Evolutionary conservation across 164 flowering plant genomes (phyloP).

Genomic region (Aristolochia fimbriata): DNA sequence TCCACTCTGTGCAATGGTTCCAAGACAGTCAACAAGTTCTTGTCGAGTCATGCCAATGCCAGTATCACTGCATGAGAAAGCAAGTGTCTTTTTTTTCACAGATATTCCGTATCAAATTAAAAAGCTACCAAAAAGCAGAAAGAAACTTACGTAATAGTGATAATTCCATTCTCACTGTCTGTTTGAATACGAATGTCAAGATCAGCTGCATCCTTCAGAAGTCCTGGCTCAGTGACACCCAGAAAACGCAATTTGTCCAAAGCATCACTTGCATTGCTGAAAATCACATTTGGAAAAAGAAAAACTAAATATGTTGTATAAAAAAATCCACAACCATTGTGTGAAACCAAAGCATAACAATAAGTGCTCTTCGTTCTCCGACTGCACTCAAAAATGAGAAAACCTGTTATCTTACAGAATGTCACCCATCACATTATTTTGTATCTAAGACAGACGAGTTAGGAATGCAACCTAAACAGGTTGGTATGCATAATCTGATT

Average conservation of each 20-base stretch:
- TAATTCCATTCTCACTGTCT: slow-evolving; percentile 81
- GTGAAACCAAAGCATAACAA: no score
- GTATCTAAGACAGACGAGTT: no score
- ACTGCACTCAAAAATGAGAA: no score
- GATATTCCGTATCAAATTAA: no score
- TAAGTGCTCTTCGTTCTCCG: not conserved
- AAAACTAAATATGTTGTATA: not conserved
- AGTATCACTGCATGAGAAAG: slow-evolving; percentile 46
- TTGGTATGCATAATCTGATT: no score
- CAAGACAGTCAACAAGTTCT: slow-evolving; percentile 95
- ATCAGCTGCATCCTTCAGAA: slow-evolving; percentile 62
- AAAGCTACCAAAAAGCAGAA: no score
- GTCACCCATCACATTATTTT: no score
- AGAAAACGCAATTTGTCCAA: slow-evolving; percentile 88
- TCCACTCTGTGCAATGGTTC: slow-evolving; percentile 99
- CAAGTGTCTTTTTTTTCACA: not conserved
- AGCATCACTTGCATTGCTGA: slow-evolving; percentile 99
- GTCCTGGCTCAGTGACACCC: slow-evolving; percentile 72
- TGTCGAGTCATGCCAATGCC: slow-evolving; percentile 96
- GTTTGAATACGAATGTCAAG: slow-evolving; percentile 85
- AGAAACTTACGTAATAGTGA: slow-evolving; percentile 62
- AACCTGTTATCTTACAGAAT: no score
- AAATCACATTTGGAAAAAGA: not conserved
- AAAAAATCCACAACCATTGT: not conserved
- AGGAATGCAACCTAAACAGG: no score